Conservation (phyloP, 305 asterid genomes). For the Rubia peregrina region DNA sequence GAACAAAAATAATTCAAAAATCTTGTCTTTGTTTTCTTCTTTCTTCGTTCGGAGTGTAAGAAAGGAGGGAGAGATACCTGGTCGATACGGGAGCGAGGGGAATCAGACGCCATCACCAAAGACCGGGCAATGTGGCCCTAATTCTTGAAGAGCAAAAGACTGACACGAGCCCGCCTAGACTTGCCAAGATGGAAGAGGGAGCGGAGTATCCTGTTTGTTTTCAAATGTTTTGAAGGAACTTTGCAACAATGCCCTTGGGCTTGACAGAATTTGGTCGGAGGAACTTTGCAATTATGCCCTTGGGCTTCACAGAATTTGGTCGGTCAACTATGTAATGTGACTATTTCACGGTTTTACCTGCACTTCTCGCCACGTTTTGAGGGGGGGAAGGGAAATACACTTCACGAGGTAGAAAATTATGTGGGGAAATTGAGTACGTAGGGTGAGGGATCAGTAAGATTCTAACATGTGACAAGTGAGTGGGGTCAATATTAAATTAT, state of each 20-base stretch:
- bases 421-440: too few relatives aligned
- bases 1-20: not conserved
- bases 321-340: too few relatives aligned
- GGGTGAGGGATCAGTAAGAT: too few relatives aligned
- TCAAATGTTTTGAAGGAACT: constrained; percentile 24
- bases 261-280: not conserved
- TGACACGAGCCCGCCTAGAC: not conserved
- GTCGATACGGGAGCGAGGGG: constrained; percentile 59
- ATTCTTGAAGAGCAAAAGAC: not conserved
- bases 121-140: not conserved
- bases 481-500: too few relatives aligned
- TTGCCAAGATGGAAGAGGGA: not conserved
- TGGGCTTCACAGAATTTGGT: too few relatives aligned
- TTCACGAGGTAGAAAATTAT: too few relatives aligned
- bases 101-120: constrained; percentile 45
- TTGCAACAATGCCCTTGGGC: constrained; percentile 23
- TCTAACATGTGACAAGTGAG: too few relatives aligned
- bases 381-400: too few relatives aligned
- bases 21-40: not conserved
- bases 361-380: too few relatives aligned
- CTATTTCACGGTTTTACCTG: too few relatives aligned
- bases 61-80: constrained; percentile 36
- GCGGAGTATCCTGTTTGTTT: constrained; percentile 6
- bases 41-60: not conserved
- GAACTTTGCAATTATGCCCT: constrained; percentile 24